Evolutionary conservation across 257 asterid species (phyloP).

Genomic region (Salvia rosmarinus): DNA sequence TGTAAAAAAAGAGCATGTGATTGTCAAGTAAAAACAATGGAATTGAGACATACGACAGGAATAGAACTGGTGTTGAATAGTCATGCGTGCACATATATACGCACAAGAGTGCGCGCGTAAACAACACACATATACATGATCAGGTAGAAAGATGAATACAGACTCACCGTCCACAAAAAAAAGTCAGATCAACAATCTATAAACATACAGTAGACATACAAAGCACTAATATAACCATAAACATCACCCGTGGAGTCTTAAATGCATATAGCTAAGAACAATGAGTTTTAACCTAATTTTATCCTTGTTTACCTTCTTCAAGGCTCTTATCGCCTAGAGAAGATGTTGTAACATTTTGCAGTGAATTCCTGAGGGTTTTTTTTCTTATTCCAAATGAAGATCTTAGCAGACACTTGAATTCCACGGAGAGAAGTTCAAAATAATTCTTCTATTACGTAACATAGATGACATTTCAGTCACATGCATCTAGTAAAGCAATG

Average conservation of each 20-base stretch:
- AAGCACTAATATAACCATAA: constrained; percentile 6
- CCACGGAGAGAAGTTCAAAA: neutral
- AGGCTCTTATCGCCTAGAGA: neutral
- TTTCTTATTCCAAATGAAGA: constrained; percentile 3
- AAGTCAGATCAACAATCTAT: neutral
- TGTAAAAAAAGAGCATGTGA: constrained; percentile 39
- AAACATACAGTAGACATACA: neutral
- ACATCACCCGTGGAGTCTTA: neutral
- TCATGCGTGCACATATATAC: neutral
- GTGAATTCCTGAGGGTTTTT: neutral
- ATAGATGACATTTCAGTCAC: neutral
- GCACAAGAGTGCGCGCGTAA: neutral
- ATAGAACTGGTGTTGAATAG: neutral
- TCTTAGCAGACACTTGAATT: constrained; percentile 6
- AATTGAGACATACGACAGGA: neutral
- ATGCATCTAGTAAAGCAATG: neutral
- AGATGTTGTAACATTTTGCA: neutral
- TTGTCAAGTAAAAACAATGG: neutral
- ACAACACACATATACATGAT: neutral
- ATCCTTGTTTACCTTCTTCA: neutral
- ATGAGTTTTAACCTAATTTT: neutral
- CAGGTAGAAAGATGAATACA: neutral
- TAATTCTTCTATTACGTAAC: constrained; percentile 1
- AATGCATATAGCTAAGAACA: neutral
- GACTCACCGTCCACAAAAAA: neutral